Percentiles rank a stretch among this genome's conserved stretches.
Evolutionary conservation across 306 rosid genomes (phyloP).

Genomic region (Begonia masoniana): DNA sequence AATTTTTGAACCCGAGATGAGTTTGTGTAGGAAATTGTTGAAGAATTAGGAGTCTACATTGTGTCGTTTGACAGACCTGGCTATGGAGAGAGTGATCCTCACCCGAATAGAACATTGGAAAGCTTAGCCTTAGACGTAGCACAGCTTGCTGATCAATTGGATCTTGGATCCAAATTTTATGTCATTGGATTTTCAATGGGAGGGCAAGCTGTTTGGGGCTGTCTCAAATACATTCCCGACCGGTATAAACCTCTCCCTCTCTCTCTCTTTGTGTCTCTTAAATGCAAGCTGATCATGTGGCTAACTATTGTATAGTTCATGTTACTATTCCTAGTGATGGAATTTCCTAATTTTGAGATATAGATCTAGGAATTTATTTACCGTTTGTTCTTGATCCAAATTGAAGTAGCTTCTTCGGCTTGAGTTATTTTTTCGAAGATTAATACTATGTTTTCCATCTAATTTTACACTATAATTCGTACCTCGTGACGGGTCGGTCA

Average conservation of each 20-base stretch:
- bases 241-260: constrained; percentile 28
- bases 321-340: too few species aligned
- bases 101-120: constrained; percentile 59
- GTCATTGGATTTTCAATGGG: constrained; percentile 71
- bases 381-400: too few species aligned
- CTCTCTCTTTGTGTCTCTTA: too few species aligned
- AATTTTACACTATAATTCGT: too few species aligned
- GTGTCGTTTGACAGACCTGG: constrained; percentile 87
- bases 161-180: constrained; percentile 64
- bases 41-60: constrained; percentile 49
- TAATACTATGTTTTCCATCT: too few species aligned
- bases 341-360: too few species aligned
- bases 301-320: too few species aligned
- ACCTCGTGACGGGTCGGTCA: too few species aligned
- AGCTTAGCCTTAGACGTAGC: constrained; percentile 68
- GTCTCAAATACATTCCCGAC: constrained; percentile 73
- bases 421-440: too few species aligned
- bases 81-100: constrained; percentile 90
- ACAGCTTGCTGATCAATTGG: constrained; percentile 77
- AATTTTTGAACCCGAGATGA: background rate
- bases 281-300: too few species aligned
- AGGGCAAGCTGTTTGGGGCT: constrained; percentile 69
- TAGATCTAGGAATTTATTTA: too few species aligned
- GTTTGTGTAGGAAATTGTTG: constrained; percentile 36
- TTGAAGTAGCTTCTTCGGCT: too few species aligned